phyloP scores from a whole-genome alignment of 768 basidiomycete genomes.

The Pulveroboletus sp. region DNA sequence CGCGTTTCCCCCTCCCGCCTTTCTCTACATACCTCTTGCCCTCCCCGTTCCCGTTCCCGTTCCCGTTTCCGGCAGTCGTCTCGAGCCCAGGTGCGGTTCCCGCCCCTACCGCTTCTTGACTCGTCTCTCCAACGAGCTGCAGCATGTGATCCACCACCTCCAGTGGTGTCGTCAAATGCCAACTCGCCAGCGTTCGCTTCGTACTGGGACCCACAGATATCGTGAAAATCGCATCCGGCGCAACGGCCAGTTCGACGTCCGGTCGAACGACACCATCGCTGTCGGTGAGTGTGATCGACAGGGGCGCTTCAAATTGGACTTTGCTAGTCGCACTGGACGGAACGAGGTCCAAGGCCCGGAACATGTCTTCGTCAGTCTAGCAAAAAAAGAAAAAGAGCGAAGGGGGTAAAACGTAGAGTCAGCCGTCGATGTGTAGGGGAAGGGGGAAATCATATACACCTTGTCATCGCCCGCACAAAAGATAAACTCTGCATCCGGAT shows the following conservation, averaged over 20 bases:
- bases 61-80: not conserved
- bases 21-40: slow-evolving; percentile 18
- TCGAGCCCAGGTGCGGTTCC: not conserved
- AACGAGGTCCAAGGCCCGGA: slow-evolving; percentile 78
- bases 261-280: slow-evolving; percentile 27
- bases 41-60: not conserved
- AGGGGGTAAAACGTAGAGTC: not conserved
- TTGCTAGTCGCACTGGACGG: slow-evolving; percentile 32
- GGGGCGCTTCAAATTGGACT: slow-evolving; percentile 51
- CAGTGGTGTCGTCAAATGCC: slow-evolving; percentile 87
- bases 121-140: slow-evolving; percentile 44
- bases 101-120: not conserved
- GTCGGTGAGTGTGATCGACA: slow-evolving; percentile 41
- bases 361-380: slow-evolving; percentile 99
- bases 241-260: slow-evolving; percentile 57
- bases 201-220: slow-evolving; percentile 88
- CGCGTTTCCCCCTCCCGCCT: not conserved
- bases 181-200: slow-evolving; percentile 85
- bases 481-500: slow-evolving; percentile 92
- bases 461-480: slow-evolving; percentile 99
- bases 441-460: slow-evolving; percentile 34
- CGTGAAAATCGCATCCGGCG: slow-evolving; percentile 75
- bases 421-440: not conserved
- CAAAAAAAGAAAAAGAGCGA: not conserved
- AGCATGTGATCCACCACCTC: slow-evolving; percentile 84